Evolutionary conservation across 768 basidiomycete species (phyloP).

Genomic region (Nevesoporus exiguus): DNA sequence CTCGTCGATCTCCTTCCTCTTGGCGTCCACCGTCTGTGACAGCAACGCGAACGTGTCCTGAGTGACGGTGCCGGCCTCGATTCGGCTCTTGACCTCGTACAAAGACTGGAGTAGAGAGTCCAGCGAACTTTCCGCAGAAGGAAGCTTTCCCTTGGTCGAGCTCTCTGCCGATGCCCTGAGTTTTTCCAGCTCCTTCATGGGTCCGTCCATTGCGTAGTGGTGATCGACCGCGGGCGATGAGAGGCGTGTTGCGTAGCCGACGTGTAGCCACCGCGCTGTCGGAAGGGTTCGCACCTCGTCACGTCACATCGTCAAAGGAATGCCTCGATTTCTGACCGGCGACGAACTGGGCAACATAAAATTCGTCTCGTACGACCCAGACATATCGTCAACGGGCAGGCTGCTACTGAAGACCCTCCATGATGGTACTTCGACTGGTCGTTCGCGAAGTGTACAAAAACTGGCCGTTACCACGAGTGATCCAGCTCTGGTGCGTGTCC

Average conservation of each 20-base stretch:
- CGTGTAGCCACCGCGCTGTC: no score
- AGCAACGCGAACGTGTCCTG: conserved; percentile 50
- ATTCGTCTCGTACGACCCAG: conserved; percentile 43
- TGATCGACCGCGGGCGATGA: neutral
- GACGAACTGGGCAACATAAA: conserved; percentile 81
- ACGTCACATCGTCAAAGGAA: conserved; percentile 30
- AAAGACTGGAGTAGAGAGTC: conserved; percentile 61
- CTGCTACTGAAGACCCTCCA: conserved; percentile 33
- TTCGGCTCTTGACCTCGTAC: conserved; percentile 49
- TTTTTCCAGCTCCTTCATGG: conserved; percentile 75
- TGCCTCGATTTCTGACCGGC: conserved; percentile 70
- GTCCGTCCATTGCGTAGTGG: conserved; percentile 55
- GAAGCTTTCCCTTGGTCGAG: conserved; percentile 47
- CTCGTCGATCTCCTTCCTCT: conserved; percentile 84
- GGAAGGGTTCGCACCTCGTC: conserved; percentile 11
- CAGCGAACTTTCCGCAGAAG: conserved; percentile 56
- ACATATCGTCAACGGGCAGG: conserved; percentile 33
- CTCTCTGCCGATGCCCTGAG: conserved; percentile 60
- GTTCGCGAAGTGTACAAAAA: conserved; percentile 38
- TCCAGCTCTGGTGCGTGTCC: conserved; percentile 39
- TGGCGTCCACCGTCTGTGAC: conserved; percentile 56
- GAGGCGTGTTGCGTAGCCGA: no score
- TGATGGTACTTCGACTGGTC: conserved; percentile 33
- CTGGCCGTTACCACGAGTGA: conserved; percentile 32
- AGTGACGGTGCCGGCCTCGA: conserved; percentile 47